These are phyloP conservation scores for Claviceps sp. DNA, from an alignment of 2,329 filamentous ascomycete genomes.

Conservation along the genomic window DNA sequence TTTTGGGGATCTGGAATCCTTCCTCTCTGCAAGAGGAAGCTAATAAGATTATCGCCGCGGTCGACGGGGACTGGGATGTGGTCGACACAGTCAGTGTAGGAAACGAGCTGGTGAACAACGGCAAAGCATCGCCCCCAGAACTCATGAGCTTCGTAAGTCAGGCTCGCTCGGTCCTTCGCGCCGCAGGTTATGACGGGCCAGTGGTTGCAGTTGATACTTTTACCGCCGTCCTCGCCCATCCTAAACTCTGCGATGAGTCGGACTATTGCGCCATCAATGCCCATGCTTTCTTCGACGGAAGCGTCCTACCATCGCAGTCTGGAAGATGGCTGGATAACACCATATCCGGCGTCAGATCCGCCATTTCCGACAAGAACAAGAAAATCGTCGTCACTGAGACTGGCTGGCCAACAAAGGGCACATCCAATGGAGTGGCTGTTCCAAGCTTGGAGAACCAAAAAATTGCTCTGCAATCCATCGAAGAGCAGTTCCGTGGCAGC, in stretches of 20 bases:
- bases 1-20: slow-evolving; percentile 62
- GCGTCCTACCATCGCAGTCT: slow-evolving; percentile 43
- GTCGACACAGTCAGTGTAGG: slow-evolving; percentile 65
- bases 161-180: slow-evolving; percentile 44
- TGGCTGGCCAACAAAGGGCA: slow-evolving; percentile 66
- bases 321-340: slow-evolving; percentile 54
- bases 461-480: slow-evolving; percentile 52
- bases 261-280: slow-evolving; percentile 74
- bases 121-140: slow-evolving; percentile 34
- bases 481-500: slow-evolving; percentile 38
- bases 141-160: slow-evolving; percentile 45
- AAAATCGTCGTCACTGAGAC: slow-evolving; percentile 71
- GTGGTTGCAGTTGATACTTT: slow-evolving; percentile 76
- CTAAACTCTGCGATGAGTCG: slow-evolving; percentile 55
- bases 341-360: slow-evolving; percentile 29
- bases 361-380: slow-evolving; percentile 44
- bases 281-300: slow-evolving; percentile 71
- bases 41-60: slow-evolving; percentile 43
- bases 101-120: slow-evolving; percentile 66
- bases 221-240: slow-evolving; percentile 50
- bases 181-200: slow-evolving; percentile 54
- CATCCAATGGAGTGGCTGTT: slow-evolving; percentile 52
- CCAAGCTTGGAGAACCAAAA: slow-evolving; percentile 55
- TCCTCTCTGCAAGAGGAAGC: slow-evolving; percentile 41
- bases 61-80: slow-evolving; percentile 50